Conservation (phyloP, 1,284 basidiomycete species). For the Pterulicium gracile region DNA sequence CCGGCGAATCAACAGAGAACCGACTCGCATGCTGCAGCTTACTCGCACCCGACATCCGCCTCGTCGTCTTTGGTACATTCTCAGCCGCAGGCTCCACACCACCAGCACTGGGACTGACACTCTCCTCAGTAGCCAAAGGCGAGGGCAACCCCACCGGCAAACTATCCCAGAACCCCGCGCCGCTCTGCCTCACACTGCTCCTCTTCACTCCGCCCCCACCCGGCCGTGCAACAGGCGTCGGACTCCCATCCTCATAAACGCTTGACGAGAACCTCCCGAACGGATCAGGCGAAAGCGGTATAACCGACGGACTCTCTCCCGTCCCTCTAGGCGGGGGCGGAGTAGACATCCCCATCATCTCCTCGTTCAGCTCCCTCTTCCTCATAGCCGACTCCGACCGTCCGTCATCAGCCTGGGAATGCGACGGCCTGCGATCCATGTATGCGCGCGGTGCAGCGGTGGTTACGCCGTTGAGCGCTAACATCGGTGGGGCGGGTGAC, state of each 20-base stretch:
- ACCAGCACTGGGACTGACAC: slow-evolving; percentile 5
- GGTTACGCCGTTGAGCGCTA: slow-evolving; percentile 59
- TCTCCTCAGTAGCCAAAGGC: slow-evolving; percentile 8
- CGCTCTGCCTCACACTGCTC: slow-evolving; percentile 16
- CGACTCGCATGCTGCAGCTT: slow-evolving; percentile 50
- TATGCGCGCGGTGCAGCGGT: slow-evolving; percentile 44
- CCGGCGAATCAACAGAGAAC: slow-evolving; percentile 60
- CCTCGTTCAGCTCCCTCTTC: slow-evolving; percentile 39
- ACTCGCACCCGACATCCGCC: too few species aligned
- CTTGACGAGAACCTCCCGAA: slow-evolving; percentile 52
- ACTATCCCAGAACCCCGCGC: slow-evolving; percentile 32
- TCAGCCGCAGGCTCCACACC: slow-evolving; percentile 14
- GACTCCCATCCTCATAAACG: neutral
- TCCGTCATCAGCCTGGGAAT: slow-evolving; percentile 20
- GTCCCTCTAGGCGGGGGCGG: slow-evolving; percentile 21
- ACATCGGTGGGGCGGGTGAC: slow-evolving; percentile 39
- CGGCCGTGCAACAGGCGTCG: too few species aligned
- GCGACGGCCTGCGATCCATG: slow-evolving; percentile 17
- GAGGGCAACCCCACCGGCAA: slow-evolving; percentile 4
- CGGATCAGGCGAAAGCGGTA: slow-evolving; percentile 70
- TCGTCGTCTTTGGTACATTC: slow-evolving; percentile 15
- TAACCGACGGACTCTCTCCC: slow-evolving; percentile 21
- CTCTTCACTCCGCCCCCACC: slow-evolving; percentile 29
- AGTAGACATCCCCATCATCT: slow-evolving; percentile 34
- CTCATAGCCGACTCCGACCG: slow-evolving; percentile 41